phyloP scores from a whole-genome alignment of 2,329 filamentous ascomycete species.

The Amauroascus niger region DNA sequence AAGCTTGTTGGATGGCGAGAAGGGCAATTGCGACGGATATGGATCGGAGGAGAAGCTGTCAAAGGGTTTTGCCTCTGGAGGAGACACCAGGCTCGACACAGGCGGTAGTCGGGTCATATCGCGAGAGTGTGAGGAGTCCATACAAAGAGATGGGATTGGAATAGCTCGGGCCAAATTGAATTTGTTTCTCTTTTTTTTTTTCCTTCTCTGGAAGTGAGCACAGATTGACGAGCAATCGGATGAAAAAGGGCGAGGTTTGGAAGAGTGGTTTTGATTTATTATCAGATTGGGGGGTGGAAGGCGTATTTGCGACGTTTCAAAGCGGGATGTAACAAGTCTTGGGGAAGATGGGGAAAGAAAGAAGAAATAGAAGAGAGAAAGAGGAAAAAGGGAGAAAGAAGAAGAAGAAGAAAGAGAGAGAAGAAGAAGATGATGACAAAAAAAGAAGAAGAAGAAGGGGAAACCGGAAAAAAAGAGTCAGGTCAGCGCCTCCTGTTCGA shows the following conservation, averaged over 20 bases:
- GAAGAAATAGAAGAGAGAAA: conserved; percentile 1
- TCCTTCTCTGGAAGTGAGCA: too few relatives aligned
- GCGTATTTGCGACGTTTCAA: neutral
- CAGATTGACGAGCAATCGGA: too few relatives aligned
- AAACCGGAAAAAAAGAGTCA: conserved; percentile 11
- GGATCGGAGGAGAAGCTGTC: conserved; percentile 36
- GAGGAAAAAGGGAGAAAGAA: conserved; percentile 5
- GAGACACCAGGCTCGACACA: conserved; percentile 39
- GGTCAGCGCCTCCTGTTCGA: conserved; percentile 10
- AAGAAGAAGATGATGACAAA: conserved; percentile 1
- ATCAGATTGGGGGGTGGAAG: neutral
- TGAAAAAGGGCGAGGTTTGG: too few relatives aligned
- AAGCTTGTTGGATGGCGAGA: conserved; percentile 23
- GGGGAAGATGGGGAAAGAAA: neutral
- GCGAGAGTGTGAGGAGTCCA: neutral
- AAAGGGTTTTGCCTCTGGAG: conserved; percentile 42
- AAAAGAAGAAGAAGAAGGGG: neutral
- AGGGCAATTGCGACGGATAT: conserved; percentile 17
- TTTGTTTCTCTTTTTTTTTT: too few relatives aligned
- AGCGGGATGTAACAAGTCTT: neutral
- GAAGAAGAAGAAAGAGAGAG: conserved; percentile 8
- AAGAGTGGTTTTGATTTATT: neutral
- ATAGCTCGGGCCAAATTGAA: too few relatives aligned
- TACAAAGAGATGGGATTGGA: neutral
- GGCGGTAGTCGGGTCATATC: conserved; percentile 36